Evolutionary conservation across 1,284 basidiomycete genomes (phyloP).

Genomic region (Sanghuangporus weigelae): DNA sequence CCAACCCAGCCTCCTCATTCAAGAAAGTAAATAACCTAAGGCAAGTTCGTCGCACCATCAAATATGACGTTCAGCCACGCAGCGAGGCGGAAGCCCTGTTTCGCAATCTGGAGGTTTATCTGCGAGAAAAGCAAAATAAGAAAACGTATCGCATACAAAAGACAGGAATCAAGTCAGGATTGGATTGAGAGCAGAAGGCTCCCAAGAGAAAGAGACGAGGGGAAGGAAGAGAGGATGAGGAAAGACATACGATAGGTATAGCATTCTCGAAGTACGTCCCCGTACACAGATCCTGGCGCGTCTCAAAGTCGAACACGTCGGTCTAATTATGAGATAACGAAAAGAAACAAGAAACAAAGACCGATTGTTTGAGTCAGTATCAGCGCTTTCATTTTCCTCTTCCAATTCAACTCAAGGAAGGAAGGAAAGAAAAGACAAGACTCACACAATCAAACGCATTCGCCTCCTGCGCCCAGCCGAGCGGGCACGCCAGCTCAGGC

Average conservation of each 20-base stretch:
- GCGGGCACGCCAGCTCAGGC: constrained; percentile 40
- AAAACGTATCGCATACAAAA: no score
- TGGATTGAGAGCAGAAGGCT: not conserved
- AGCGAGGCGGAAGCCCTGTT: constrained; percentile 49
- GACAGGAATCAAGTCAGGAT: not conserved
- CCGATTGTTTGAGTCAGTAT: no score
- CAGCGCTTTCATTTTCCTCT: no score
- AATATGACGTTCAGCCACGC: constrained; percentile 53
- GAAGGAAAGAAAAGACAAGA: no score
- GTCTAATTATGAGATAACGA: constrained; percentile 28
- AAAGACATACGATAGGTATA: constrained; percentile 38
- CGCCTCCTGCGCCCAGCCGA: constrained; percentile 46
- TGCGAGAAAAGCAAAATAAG: constrained; percentile 21
- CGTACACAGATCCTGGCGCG: constrained; percentile 43
- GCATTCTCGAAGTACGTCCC: constrained; percentile 42
- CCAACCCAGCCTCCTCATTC: no score
- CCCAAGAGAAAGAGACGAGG: not conserved
- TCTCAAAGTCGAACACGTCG: constrained; percentile 41
- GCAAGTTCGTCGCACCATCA: constrained; percentile 26
- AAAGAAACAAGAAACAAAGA: not conserved
- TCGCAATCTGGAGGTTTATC: constrained; percentile 52
- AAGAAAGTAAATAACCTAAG: not conserved
- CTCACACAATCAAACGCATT: constrained; percentile 51
- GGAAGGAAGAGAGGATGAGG: not conserved
- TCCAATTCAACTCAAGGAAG: no score